These are phyloP conservation scores for Lentinula sp. DNA, from an alignment of 768 basidiomycete genomes.

Conservation along the genomic window DNA sequence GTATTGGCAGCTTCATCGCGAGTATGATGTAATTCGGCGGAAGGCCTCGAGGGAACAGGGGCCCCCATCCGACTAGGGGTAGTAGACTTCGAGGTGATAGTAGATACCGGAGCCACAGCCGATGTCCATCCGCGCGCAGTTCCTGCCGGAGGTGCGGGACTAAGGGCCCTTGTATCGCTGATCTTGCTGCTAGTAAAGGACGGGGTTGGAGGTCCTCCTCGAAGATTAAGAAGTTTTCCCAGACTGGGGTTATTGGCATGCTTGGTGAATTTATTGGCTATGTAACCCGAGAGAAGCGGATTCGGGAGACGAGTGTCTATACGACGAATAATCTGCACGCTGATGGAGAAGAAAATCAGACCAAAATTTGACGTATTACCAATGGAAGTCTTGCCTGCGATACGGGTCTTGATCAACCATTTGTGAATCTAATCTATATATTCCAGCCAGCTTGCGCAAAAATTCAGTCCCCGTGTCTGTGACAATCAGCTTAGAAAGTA, in stretches of 20 bases:
- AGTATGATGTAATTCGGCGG: not conserved
- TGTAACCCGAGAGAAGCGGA: slow-evolving; percentile 56
- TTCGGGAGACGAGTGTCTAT: slow-evolving; percentile 76
- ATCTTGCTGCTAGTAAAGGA: not conserved
- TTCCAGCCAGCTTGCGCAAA: slow-evolving; percentile 51
- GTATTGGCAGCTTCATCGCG: not conserved
- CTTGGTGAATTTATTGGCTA: slow-evolving; percentile 22
- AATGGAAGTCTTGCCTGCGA: slow-evolving; percentile 38
- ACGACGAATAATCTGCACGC: slow-evolving; percentile 77
- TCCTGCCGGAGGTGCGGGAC: slow-evolving; percentile 2
- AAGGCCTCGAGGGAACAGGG: slow-evolving; percentile 11
- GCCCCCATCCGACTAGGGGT: not conserved
- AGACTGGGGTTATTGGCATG: slow-evolving; percentile 20
- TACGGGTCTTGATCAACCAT: slow-evolving; percentile 92
- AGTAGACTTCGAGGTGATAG: not conserved
- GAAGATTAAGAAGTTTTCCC: slow-evolving; percentile 58
- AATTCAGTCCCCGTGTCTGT: slow-evolving; percentile 3
- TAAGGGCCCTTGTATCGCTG: slow-evolving; percentile 7
- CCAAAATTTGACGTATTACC: not conserved
- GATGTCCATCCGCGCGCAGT: not conserved
- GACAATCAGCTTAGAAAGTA: slow-evolving; percentile 5
- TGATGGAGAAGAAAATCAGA: slow-evolving; percentile 16
- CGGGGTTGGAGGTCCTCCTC: slow-evolving; percentile 22
- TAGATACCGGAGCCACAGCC: not conserved
- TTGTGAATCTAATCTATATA: slow-evolving; percentile 80